Evolutionary conservation across 2,329 filamentous ascomycete genomes (phyloP), one percentile per base, ranked within the genome.

Genomic region (Xylariaceae sp.): DNA sequence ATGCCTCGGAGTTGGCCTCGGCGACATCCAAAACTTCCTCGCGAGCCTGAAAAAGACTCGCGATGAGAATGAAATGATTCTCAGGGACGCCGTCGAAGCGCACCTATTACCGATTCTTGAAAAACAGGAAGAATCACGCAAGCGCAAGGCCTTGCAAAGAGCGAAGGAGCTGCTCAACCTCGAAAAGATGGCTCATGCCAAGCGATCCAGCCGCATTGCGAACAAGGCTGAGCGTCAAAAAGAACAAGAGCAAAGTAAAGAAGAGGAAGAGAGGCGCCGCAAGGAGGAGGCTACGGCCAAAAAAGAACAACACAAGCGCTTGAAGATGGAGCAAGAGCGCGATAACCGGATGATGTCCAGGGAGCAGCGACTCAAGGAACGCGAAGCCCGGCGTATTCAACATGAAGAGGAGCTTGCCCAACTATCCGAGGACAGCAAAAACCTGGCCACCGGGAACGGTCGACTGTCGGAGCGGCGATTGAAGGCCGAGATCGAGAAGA

Each of bases 111-210:
- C 92, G 1, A 75, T 93, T 23, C 72, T 98, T 11, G 81, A 93
- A 58, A 84, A 83, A 50, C 78, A 84, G 45, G 77, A 81, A 47
- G 74, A 89, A 48, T 74, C 79, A 19, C 78, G 80, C 40, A 89
- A 90, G 57, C 63, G 77, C 61, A 71, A 86, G 66, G 67, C 82
- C 31, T 50, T 65, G 3, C 73, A 78, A 40, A 68, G 82, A 47
- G 77, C 93, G 54, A 85, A 80, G 42, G 90, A 96, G 50, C 60
- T 94, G 15, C 67, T 87, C 33, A 87, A 79, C 46, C 60, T 94
- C 44, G 81, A 90, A 47, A 90, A 92, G 55, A 73, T 96, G 62
- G 87, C 87, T n/a, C 85, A 82, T 36, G 90, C 92, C 4, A 98
- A 98, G 63, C 72, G 92, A 42, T 98, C 92, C 1, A 94, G 86